Conservation (phyloP, 2,329 filamentous ascomycete genomes). For the Neurospora crassa region DNA sequence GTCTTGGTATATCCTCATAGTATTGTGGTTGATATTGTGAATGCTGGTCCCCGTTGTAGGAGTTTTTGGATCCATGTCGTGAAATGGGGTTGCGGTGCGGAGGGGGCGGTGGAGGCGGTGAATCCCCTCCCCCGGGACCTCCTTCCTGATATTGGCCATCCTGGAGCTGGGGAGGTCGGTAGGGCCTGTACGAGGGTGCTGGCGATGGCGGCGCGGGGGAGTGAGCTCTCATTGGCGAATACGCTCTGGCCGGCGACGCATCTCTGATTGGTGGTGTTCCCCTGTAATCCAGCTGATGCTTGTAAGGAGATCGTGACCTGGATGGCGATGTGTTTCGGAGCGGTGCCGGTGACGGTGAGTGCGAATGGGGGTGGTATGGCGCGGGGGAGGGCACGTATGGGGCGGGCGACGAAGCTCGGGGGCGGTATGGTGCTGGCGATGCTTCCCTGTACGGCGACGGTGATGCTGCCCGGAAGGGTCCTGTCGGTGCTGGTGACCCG, state of each 20-base stretch:
- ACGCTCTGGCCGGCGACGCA: constrained; percentile 9
- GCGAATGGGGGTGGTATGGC: constrained; percentile 22
- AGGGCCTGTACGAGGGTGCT: constrained; percentile 17
- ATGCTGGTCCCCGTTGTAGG: constrained; percentile 10
- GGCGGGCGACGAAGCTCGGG: constrained; percentile 14
- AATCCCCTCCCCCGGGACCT: constrained; percentile 33
- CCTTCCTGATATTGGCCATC: constrained; percentile 12
- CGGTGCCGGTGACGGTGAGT: constrained; percentile 29
- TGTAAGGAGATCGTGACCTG: constrained; percentile 3
- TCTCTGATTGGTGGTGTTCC: constrained; percentile 22
- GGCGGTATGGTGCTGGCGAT: constrained; percentile 4
- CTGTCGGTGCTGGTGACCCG: constrained; percentile 3
- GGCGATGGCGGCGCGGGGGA: constrained; percentile 11
- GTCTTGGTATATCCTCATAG: constrained; percentile 13
- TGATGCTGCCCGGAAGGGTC: constrained; percentile 1
- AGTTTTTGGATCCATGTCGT: constrained; percentile 11
- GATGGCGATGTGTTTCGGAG: constrained; percentile 2
- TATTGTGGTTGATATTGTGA: constrained; percentile 13
- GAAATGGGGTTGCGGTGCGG: constrained; percentile 58
- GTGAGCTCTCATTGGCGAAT: constrained; percentile 7
- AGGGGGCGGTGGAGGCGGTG: constrained; percentile 70
- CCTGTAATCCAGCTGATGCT: constrained; percentile 1
- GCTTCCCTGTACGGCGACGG: not conserved
- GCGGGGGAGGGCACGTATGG: constrained; percentile 18
- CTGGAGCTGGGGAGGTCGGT: constrained; percentile 16